These are phyloP conservation scores for Astrothelium subdiscretum DNA, from an alignment of 495 filamentous ascomycete genomes.

Conservation along the genomic window DNA sequence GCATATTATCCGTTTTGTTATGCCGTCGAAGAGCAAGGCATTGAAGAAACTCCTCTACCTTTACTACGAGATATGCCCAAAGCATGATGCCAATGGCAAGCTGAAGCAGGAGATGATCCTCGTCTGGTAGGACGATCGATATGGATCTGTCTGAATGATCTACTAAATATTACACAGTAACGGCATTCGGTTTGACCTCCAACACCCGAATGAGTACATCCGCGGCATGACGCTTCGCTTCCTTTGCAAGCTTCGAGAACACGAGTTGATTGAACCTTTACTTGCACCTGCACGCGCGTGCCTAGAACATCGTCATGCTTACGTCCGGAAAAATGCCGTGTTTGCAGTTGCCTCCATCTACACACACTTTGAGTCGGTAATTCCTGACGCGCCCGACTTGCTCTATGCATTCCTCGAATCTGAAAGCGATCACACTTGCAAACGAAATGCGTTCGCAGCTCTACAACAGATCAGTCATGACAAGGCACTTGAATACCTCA, in stretches of 20 bases:
- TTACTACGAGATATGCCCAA: constrained; percentile 98
- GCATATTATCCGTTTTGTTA: constrained; percentile 99
- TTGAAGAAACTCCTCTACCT: constrained; percentile 98
- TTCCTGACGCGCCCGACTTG: constrained; percentile 91
- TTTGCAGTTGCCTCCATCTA: constrained; percentile 90
- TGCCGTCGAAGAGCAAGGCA: constrained; percentile 93
- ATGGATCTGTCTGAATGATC: not conserved
- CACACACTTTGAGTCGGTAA: constrained; percentile 79
- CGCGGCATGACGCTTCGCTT: constrained; percentile 94
- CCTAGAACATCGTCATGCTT: constrained; percentile 90
- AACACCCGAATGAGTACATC: constrained; percentile 97
- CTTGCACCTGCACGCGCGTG: constrained; percentile 84
- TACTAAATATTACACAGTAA: constrained; percentile 46
- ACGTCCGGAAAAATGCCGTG: constrained; percentile 95
- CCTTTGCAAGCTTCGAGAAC: constrained; percentile 88
- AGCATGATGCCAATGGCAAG: constrained; percentile 81
- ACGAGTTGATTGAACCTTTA: constrained; percentile 91
- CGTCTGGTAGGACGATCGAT: constrained; percentile 62
- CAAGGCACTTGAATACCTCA: constrained; percentile 81
- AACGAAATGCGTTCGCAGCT: constrained; percentile 93
- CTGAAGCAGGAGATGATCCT: constrained; percentile 99
- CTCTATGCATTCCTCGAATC: constrained; percentile 80
- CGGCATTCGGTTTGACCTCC: constrained; percentile 92
- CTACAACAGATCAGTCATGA: constrained; percentile 85
- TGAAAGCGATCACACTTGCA: constrained; percentile 93